phyloP scores from a whole-genome alignment of 2,329 filamentous ascomycete genomes.

The Penicillium palitans region DNA sequence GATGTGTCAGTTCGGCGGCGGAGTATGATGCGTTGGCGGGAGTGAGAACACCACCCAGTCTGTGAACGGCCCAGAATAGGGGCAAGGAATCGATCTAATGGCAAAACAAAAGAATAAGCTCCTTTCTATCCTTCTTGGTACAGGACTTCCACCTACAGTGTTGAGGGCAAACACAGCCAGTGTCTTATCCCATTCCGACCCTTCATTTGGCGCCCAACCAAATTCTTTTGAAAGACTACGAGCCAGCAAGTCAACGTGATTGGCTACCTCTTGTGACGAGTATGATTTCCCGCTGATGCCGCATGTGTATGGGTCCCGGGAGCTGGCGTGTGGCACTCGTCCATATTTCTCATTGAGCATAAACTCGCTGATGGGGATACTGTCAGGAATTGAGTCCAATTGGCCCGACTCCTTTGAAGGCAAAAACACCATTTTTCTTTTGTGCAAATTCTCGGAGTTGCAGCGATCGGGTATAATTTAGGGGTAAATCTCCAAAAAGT shows the following conservation, averaged over 20 bases:
- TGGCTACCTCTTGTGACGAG: conserved; percentile 61
- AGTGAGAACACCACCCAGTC: conserved; percentile 70
- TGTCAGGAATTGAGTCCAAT: conserved; percentile 65
- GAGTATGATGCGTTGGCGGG: conserved; percentile 76
- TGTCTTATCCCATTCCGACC: conserved; percentile 79
- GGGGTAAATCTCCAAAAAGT: not conserved
- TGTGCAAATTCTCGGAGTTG: not conserved
- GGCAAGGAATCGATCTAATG: conserved; percentile 71
- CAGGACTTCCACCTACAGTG: conserved; percentile 55
- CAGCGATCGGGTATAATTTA: not conserved
- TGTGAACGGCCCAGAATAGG: conserved; percentile 71
- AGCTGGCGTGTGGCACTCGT: conserved; percentile 61
- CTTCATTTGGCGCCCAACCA: conserved; percentile 67
- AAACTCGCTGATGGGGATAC: conserved; percentile 73
- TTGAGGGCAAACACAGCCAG: conserved; percentile 76
- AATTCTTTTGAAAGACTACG: conserved; percentile 69
- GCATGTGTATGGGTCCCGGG: conserved; percentile 73
- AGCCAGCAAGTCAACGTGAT: conserved; percentile 66
- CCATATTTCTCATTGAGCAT: conserved; percentile 72
- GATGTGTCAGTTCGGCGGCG: conserved; percentile 67
- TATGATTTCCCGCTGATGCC: conserved; percentile 70
- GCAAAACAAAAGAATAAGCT: not conserved
- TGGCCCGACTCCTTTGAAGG: conserved; percentile 42
- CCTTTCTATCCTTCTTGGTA: not conserved
- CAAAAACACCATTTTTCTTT: conserved; percentile 47